Evolutionary conservation across 805 yeast genomes (phyloP).

Genomic region (Kazachstania psychrophila): DNA sequence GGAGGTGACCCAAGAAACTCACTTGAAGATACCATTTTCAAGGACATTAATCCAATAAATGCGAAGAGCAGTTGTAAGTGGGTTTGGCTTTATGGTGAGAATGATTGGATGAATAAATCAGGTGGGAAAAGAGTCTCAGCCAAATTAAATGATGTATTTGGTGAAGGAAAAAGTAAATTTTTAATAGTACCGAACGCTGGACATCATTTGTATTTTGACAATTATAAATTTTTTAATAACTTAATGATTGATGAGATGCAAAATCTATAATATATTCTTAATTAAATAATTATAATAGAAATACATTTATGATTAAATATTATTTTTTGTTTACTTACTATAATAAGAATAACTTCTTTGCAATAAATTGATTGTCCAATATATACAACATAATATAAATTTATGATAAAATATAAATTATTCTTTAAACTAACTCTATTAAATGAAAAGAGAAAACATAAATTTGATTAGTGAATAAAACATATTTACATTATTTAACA

Average conservation of each 20-base stretch:
- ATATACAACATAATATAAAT: too few species aligned
- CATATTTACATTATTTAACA: too few species aligned
- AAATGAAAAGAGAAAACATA: too few species aligned
- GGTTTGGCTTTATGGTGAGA: slow-evolving; percentile 78
- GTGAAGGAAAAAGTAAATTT: slow-evolving; percentile 27
- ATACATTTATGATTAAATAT: too few species aligned
- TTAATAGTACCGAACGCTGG: slow-evolving; percentile 49
- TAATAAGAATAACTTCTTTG: too few species aligned
- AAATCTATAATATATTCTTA: background rate
- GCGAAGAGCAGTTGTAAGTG: slow-evolving; percentile 50
- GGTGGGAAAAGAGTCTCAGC: slow-evolving; percentile 32
- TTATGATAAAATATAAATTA: too few species aligned
- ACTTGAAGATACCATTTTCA: slow-evolving; percentile 32
- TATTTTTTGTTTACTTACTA: too few species aligned
- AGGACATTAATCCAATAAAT: slow-evolving; percentile 8
- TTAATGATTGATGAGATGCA: slow-evolving; percentile 45
- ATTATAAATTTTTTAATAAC: slow-evolving; percentile 43
- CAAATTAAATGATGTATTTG: slow-evolving; percentile 14
- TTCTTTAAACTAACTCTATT: too few species aligned
- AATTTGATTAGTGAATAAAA: too few species aligned
- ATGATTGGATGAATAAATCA: slow-evolving; percentile 55
- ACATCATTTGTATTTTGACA: slow-evolving; percentile 74
- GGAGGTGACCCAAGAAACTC: slow-evolving; percentile 88
- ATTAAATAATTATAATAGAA: too few species aligned
- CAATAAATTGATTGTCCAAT: too few species aligned